phyloP scores from a whole-genome alignment of 257 asterid genomes.

The Thymus quinquecostatus region DNA sequence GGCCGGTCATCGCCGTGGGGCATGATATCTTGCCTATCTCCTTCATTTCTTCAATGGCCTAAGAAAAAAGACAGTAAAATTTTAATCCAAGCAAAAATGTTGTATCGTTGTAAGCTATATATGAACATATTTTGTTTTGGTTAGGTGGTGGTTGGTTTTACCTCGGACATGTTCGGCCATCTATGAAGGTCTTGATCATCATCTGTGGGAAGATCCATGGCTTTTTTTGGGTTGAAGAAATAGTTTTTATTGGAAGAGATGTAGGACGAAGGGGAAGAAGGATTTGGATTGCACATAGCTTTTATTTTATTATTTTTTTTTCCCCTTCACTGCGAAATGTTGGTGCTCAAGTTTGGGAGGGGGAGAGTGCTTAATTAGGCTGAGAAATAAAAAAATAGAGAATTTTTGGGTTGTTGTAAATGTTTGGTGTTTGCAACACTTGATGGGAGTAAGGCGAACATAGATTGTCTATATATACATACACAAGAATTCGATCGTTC shows the following conservation, averaged over 20 bases:
- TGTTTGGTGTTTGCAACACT: conserved; percentile 44
- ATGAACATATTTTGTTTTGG: neutral
- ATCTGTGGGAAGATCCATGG: conserved; percentile 39
- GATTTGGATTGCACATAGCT: conserved; percentile 76
- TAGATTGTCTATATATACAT: conserved; percentile 45
- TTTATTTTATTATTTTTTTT: neutral
- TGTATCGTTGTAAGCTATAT: too few relatives aligned
- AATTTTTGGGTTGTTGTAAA: conserved; percentile 34
- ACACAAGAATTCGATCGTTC: conserved; percentile 30
- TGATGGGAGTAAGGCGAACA: conserved; percentile 54
- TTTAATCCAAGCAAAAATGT: neutral
- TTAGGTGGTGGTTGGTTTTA: conserved; percentile 21
- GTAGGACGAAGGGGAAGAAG: conserved; percentile 71
- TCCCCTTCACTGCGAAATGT: conserved; percentile 18
- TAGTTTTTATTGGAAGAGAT: conserved; percentile 49
- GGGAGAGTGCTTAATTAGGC: neutral
- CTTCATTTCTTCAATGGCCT: conserved; percentile 82
- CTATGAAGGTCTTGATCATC: conserved; percentile 56
- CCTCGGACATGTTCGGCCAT: conserved; percentile 84
- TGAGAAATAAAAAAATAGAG: conserved; percentile 12
- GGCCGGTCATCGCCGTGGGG: conserved; percentile 84
- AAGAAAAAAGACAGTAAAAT: neutral
- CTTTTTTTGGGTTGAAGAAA: conserved; percentile 51
- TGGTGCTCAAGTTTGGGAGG: conserved; percentile 19
- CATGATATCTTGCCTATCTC: conserved; percentile 83